A percentile compares a stretch with the other conserved stretches of the same genome.
Evolutionary conservation across 805 yeast species (phyloP).

Genomic region (Starmerella floricola): DNA sequence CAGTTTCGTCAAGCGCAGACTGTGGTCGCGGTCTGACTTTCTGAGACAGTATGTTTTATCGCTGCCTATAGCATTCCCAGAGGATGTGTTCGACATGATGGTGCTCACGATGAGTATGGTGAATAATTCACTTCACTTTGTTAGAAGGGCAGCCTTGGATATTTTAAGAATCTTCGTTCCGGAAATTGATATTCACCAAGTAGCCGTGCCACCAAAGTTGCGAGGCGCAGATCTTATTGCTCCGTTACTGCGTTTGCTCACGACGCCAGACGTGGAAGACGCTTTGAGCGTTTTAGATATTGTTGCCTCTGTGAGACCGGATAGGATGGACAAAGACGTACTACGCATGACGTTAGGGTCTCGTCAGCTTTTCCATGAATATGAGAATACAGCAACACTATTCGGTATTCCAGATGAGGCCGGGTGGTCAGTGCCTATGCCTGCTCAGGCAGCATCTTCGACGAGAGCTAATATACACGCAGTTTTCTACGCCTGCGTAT

Average conservation of each 20-base stretch:
- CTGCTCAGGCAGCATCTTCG: slow-evolving; percentile 75
- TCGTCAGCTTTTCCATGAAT: slow-evolving; percentile 60
- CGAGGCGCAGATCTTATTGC: slow-evolving; percentile 92
- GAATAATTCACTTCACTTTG: slow-evolving; percentile 66
- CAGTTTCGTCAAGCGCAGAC: slow-evolving; percentile 64
- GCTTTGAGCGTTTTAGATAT: slow-evolving; percentile 86
- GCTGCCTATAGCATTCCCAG: slow-evolving; percentile 58
- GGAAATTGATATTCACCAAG: slow-evolving; percentile 58
- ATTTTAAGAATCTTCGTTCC: slow-evolving; percentile 65
- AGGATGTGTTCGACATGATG: slow-evolving; percentile 58
- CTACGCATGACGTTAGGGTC: slow-evolving; percentile 86
- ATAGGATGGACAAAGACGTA: slow-evolving; percentile 81
- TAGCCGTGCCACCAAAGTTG: slow-evolving; percentile 56
- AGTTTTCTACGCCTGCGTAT: slow-evolving; percentile 74
- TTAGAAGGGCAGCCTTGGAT: slow-evolving; percentile 67
- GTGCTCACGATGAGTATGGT: slow-evolving; percentile 67
- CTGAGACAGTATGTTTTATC: slow-evolving; percentile 65
- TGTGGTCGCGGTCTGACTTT: slow-evolving; percentile 85
- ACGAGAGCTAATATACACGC: slow-evolving; percentile 92
- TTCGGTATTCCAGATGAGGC: slow-evolving; percentile 91
- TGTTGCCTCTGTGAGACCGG: slow-evolving; percentile 73
- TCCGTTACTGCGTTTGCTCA: slow-evolving; percentile 64
- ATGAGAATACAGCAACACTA: slow-evolving; percentile 73
- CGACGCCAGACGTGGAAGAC: slow-evolving; percentile 77
- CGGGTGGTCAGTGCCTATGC: slow-evolving; percentile 98